These are phyloP conservation scores for Clonostachys sp. DNA, from an alignment of 2,329 filamentous ascomycete species.

Conservation along the genomic window DNA sequence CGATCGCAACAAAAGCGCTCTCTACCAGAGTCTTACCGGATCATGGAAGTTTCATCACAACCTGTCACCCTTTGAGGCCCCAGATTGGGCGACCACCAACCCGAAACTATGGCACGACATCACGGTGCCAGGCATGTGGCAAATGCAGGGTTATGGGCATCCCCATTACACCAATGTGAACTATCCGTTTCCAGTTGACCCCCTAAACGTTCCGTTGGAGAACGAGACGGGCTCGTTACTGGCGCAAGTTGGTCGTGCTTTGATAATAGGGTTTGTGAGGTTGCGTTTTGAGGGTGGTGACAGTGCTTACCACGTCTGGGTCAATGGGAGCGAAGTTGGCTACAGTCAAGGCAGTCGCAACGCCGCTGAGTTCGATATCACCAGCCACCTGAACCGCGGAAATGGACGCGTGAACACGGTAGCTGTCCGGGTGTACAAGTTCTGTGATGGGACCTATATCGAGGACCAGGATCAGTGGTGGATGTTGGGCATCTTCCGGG, in stretches of 20 bases:
- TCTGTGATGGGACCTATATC: conserved; percentile 64
- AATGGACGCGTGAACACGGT: conserved; percentile 43
- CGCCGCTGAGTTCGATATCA: conserved; percentile 65
- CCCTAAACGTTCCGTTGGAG: conserved; percentile 46
- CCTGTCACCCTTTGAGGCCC: too few relatives aligned
- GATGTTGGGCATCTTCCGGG: conserved; percentile 64
- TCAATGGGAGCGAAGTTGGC: conserved; percentile 60
- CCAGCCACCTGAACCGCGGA: conserved; percentile 27
- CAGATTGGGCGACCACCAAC: too few relatives aligned
- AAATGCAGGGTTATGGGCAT: too few relatives aligned
- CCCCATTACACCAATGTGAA: too few relatives aligned
- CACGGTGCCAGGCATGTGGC: too few relatives aligned
- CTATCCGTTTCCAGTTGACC: too few relatives aligned
- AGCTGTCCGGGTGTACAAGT: conserved; percentile 65
- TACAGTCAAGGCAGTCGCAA: conserved; percentile 68
- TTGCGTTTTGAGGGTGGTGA: conserved; percentile 70
- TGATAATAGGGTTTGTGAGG: conserved; percentile 44
- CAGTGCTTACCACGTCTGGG: conserved; percentile 64
- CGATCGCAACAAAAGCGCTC: too few relatives aligned
- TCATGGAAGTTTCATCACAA: too few relatives aligned
- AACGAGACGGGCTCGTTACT: conserved; percentile 65
- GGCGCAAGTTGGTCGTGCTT: conserved; percentile 49
- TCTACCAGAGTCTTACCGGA: too few relatives aligned
- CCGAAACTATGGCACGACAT: too few relatives aligned
- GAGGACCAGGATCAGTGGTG: conserved; percentile 70